phyloP scores from a whole-genome alignment of 2,329 filamentous ascomycete genomes.

The Sporothrix globosa region DNA sequence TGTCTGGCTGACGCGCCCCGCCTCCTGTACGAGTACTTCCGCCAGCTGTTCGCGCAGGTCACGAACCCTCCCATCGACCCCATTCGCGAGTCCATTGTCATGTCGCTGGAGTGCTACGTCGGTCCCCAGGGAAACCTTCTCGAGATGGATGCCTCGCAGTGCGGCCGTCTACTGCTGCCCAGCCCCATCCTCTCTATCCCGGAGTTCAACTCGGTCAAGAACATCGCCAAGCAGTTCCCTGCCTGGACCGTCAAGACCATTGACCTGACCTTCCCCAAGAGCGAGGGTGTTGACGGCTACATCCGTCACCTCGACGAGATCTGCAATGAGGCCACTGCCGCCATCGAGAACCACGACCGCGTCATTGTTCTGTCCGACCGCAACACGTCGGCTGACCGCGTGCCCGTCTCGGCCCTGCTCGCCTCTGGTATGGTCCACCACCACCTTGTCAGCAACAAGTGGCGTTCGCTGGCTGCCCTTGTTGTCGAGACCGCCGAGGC shows the following conservation, averaged over 20 bases:
- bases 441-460: slow-evolving; percentile 92
- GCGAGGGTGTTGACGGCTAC: slow-evolving; percentile 80
- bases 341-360: slow-evolving; percentile 80
- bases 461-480: slow-evolving; percentile 84
- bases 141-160: slow-evolving; percentile 90
- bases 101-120: slow-evolving; percentile 96
- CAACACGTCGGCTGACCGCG: slow-evolving; percentile 77
- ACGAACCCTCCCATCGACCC: slow-evolving; percentile 98
- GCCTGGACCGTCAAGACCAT: slow-evolving; percentile 80
- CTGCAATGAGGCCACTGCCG: slow-evolving; percentile 80
- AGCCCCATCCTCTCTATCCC: slow-evolving; percentile 88
- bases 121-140: slow-evolving; percentile 93
- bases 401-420: slow-evolving; percentile 82
- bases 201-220: slow-evolving; percentile 85
- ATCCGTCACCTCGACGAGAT: slow-evolving; percentile 85
- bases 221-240: slow-evolving; percentile 71
- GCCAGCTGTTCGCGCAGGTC: slow-evolving; percentile 95
- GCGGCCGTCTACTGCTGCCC: slow-evolving; percentile 79
- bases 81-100: slow-evolving; percentile 95
- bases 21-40: slow-evolving; percentile 93
- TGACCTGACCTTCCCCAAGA: slow-evolving; percentile 82
- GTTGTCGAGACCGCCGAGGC: slow-evolving; percentile 93
- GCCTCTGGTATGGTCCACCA: slow-evolving; percentile 95
- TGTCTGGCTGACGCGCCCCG: slow-evolving; percentile 89
- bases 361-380: slow-evolving; percentile 89